These are phyloP conservation scores for Malania oleifera DNA, from an alignment of 164 flowering plant genomes.

Conservation along the genomic window DNA sequence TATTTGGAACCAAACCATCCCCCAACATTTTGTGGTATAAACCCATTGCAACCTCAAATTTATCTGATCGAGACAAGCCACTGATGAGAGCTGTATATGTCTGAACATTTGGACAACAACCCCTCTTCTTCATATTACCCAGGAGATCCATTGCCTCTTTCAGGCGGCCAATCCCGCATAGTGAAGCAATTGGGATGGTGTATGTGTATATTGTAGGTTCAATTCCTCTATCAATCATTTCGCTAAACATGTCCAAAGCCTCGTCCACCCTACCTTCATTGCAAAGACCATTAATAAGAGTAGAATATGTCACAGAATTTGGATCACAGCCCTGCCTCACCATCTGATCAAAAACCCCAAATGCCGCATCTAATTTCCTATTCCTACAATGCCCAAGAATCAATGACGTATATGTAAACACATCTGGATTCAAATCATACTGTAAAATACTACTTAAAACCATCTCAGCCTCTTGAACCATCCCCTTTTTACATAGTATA, in stretches of 20 bases:
- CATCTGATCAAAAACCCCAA: constrained; percentile 53
- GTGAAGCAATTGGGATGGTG: constrained; percentile 51
- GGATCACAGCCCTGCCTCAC: constrained; percentile 56
- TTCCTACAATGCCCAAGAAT: constrained; percentile 78
- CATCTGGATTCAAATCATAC: constrained; percentile 50
- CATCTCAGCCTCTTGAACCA: constrained; percentile 51
- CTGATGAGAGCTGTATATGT: constrained; percentile 69
- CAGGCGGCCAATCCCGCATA: constrained; percentile 47
- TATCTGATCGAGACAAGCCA: constrained; percentile 43
- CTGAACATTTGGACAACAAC: constrained; percentile 61
- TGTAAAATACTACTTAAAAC: constrained; percentile 42
- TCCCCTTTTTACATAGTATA: constrained; percentile 67
- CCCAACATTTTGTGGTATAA: constrained; percentile 60
- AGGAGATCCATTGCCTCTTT: constrained; percentile 51
- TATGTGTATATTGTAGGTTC: constrained; percentile 67
- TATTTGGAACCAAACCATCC: constrained; percentile 54
- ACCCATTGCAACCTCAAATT: constrained; percentile 52
- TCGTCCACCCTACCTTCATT: constrained; percentile 58
- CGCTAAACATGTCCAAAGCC: constrained; percentile 53
- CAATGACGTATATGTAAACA: constrained; percentile 65
- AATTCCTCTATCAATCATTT: constrained; percentile 60
- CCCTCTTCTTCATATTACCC: constrained; percentile 48
- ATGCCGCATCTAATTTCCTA: constrained; percentile 46
- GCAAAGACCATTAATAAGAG: constrained; percentile 69
- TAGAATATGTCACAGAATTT: constrained; percentile 59